Conservation (phyloP, 2,329 filamentous ascomycete genomes). For the Trichoderma sp. region DNA sequence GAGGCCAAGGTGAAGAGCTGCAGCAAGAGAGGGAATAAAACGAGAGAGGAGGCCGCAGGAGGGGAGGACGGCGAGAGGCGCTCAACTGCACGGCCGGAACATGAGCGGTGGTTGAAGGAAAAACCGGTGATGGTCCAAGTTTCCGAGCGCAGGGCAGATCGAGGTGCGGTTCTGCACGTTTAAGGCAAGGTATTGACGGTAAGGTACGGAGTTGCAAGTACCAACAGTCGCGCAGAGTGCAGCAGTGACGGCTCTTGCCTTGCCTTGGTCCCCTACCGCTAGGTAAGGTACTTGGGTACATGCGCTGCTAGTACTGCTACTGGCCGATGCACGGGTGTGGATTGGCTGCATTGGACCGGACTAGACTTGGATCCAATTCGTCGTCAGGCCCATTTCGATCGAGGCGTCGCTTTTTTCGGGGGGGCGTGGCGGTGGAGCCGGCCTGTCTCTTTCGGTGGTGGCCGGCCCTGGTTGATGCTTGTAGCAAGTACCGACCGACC, state of each 20-base stretch:
- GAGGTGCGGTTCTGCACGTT: neutral
- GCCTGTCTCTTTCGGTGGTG: slow-evolving; percentile 13
- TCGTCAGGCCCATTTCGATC: neutral
- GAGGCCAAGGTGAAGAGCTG: slow-evolving; percentile 29
- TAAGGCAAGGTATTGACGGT: too few relatives aligned
- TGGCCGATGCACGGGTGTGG: slow-evolving; percentile 1
- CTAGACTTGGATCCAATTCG: too few relatives aligned
- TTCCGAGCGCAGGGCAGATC: neutral
- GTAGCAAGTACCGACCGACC: too few relatives aligned
- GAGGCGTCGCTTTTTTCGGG: neutral
- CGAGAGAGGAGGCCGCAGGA: slow-evolving; percentile 14
- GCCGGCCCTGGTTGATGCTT: neutral
- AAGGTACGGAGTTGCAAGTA: neutral
- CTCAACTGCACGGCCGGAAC: slow-evolving; percentile 1
- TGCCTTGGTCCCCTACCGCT: neutral
- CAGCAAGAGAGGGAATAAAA: too few relatives aligned
- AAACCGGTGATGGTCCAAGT: slow-evolving; percentile 4
- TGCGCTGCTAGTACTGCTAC: neutral
- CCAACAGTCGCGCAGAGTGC: neutral
- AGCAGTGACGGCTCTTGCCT: slow-evolving; percentile 3
- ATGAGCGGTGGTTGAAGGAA: neutral
- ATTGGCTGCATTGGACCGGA: neutral
- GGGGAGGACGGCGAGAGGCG: slow-evolving; percentile 33
- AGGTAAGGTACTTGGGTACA: too few relatives aligned
- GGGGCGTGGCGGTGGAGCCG: slow-evolving; percentile 11